Conservation (phyloP, 2,329 filamentous ascomycete species). For the Sarocladium brachiariae region DNA sequence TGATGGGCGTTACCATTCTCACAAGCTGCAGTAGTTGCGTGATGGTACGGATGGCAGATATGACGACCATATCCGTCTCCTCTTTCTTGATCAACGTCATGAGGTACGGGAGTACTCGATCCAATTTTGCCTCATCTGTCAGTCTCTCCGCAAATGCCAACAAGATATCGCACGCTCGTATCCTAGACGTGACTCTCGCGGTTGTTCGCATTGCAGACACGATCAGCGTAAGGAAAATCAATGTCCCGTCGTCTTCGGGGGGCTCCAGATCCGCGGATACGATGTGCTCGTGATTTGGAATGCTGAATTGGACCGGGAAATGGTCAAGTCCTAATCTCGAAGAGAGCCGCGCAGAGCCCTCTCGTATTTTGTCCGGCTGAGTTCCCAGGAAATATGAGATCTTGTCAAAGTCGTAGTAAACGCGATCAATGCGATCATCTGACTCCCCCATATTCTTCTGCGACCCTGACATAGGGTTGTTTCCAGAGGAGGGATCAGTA, state of each 20-base stretch:
- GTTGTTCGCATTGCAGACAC: slow-evolving; percentile 86
- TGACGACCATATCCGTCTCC: slow-evolving; percentile 73
- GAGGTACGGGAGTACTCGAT: slow-evolving; percentile 85
- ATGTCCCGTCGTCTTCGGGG: slow-evolving; percentile 75
- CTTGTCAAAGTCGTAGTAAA: slow-evolving; percentile 95
- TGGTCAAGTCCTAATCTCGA: slow-evolving; percentile 49
- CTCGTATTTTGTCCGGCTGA: slow-evolving; percentile 37
- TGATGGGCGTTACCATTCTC: slow-evolving; percentile 74
- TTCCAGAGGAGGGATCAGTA: slow-evolving; percentile 80
- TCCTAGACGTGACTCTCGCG: slow-evolving; percentile 75
- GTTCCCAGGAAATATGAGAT: slow-evolving; percentile 91
- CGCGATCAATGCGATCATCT: slow-evolving; percentile 87
- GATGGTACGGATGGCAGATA: slow-evolving; percentile 77
- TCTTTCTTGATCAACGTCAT: slow-evolving; percentile 72
- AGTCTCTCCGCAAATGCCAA: slow-evolving; percentile 85
- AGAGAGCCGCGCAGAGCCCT: slow-evolving; percentile 15
- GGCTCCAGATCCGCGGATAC: slow-evolving; percentile 54
- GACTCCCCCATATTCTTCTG: slow-evolving; percentile 71
- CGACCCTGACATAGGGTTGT: slow-evolving; percentile 61
- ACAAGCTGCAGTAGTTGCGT: slow-evolving; percentile 86
- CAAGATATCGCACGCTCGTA: slow-evolving; percentile 85
- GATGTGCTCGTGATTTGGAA: slow-evolving; percentile 75
- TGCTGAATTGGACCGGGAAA: slow-evolving; percentile 77
- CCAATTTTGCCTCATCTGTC: slow-evolving; percentile 92
- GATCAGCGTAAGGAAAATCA: slow-evolving; percentile 86